phyloP scores from a whole-genome alignment of 2,329 filamentous ascomycete genomes.

The Xylaria sp. region DNA sequence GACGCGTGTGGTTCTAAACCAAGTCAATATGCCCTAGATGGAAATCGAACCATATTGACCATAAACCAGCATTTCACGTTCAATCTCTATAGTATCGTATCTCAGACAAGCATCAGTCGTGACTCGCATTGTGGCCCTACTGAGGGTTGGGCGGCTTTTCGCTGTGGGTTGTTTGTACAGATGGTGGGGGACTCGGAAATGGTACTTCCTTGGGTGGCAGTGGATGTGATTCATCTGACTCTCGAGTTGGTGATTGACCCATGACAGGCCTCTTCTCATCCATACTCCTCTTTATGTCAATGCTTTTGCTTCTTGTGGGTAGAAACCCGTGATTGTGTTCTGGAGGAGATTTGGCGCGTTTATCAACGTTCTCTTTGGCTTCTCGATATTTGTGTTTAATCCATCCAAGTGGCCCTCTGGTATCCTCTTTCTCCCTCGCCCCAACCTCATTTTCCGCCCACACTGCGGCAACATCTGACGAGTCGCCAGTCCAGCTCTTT shows the following conservation, averaged over 20 bases:
- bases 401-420: constrained; percentile 65
- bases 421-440: constrained; percentile 58
- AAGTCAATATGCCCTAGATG: constrained; percentile 8
- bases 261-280: constrained; percentile 46
- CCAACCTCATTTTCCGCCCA: constrained; percentile 53
- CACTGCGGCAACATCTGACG: constrained; percentile 56
- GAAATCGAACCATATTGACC: constrained; percentile 5
- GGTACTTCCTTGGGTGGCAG: constrained; percentile 43
- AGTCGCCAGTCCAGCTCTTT: constrained; percentile 63
- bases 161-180: constrained; percentile 43
- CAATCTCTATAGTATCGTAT: constrained; percentile 19
- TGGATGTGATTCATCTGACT: constrained; percentile 24
- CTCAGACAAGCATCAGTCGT: constrained; percentile 32
- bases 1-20: constrained; percentile 1
- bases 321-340: constrained; percentile 50
- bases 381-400: constrained; percentile 69
- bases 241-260: constrained; percentile 21
- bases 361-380: constrained; percentile 65
- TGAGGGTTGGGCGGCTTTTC: constrained; percentile 42
- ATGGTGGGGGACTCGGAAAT: constrained; percentile 44
- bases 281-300: constrained; percentile 58
- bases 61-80: constrained; percentile 24
- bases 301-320: constrained; percentile 57
- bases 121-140: constrained; percentile 33
- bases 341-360: constrained; percentile 67